phyloP scores from a whole-genome alignment of 352 stramenopile genomes.

The Phytophthora citricola region DNA sequence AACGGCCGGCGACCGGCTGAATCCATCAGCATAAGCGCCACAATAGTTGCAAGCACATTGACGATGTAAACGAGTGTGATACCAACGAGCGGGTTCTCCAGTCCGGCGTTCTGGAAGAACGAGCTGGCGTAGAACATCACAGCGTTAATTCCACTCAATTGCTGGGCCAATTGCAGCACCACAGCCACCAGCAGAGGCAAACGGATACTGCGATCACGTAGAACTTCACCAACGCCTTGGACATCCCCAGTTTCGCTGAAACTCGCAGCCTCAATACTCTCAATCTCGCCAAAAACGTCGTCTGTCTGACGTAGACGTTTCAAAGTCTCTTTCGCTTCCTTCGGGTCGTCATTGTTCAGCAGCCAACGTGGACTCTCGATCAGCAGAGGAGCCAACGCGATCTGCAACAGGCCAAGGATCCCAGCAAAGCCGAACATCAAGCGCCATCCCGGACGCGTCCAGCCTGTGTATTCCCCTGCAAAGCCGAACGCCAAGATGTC shows the following conservation, averaged over 20 bases:
- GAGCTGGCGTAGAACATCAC: conserved; percentile 86
- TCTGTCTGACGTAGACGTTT: conserved; percentile 54
- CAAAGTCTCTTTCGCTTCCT: conserved; percentile 61
- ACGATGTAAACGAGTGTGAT: conserved; percentile 70
- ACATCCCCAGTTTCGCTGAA: conserved; percentile 60
- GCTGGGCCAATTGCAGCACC: conserved; percentile 68
- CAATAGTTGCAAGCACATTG: conserved; percentile 73
- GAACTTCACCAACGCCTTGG: conserved; percentile 58
- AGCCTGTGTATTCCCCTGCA: conserved; percentile 50
- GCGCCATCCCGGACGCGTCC: conserved; percentile 62
- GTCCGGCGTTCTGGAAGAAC: conserved; percentile 70
- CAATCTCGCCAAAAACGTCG: conserved; percentile 73
- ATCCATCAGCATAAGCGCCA: conserved; percentile 79
- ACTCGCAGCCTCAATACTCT: conserved; percentile 70
- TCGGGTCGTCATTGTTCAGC: conserved; percentile 61
- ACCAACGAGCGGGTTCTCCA: conserved; percentile 65
- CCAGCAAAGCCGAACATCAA: conserved; percentile 73
- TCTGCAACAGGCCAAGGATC: conserved; percentile 56
- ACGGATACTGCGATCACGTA: conserved; percentile 59
- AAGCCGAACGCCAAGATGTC: conserved; percentile 67
- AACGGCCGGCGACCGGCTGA: conserved; percentile 65
- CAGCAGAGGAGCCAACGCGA: conserved; percentile 57
- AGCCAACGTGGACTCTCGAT: conserved; percentile 75
- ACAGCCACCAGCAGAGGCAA: conserved; percentile 68
- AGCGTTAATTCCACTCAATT: conserved; percentile 78